These are phyloP conservation scores for Thalia dealbata DNA, from an alignment of 176 grass and related monocot genomes.

Conservation along the genomic window DNA sequence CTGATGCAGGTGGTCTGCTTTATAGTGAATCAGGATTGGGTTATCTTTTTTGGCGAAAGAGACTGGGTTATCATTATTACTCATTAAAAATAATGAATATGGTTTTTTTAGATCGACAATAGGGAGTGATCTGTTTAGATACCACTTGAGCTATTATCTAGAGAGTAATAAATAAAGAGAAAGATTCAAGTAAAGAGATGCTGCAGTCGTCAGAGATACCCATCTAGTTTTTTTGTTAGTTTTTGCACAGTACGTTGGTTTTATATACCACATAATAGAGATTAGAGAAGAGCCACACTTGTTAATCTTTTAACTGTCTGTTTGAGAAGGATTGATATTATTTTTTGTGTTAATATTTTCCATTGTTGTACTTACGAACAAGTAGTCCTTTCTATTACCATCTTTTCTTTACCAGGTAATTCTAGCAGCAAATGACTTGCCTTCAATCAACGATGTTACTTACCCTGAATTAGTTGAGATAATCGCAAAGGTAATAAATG, in stretches of 20 bases:
- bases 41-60: too few species aligned
- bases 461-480: conserved; percentile 82
- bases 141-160: neutral
- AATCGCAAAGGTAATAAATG: conserved; percentile 60
- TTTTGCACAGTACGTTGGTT: neutral
- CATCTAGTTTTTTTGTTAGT: neutral
- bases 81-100: neutral
- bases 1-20: neutral
- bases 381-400: conserved; percentile 10
- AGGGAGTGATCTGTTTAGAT: neutral
- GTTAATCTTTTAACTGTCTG: neutral
- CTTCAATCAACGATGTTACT: conserved; percentile 91
- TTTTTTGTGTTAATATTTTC: neutral
- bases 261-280: neutral
- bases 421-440: conserved; percentile 95
- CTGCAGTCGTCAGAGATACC: neutral
- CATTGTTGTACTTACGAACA: neutral
- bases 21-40: neutral
- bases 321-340: neutral
- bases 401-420: conserved; percentile 53
- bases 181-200: neutral
- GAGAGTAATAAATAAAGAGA: neutral
- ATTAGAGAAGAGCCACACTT: neutral
- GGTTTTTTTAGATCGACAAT: neutral
- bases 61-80: neutral